Evolutionary conservation across 495 filamentous ascomycete genomes (phyloP).

Genomic region (Polyplosphaeria fusca): DNA sequence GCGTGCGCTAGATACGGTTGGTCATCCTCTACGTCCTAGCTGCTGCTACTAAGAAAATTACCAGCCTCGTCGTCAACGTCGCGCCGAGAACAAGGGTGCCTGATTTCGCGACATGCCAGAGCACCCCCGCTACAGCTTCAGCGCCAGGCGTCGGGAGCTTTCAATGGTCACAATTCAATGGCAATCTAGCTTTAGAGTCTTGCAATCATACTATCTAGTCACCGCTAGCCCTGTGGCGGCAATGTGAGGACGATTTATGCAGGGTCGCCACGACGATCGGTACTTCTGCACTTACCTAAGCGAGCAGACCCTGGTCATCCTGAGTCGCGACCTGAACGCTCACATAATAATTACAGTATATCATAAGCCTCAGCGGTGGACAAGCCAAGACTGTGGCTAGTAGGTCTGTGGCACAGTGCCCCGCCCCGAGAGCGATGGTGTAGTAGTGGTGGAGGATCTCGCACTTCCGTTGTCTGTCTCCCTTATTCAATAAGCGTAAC

Average conservation of each 20-base stretch:
- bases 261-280: slow-evolving; percentile 8
- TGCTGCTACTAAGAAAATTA: slow-evolving; percentile 3
- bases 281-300: slow-evolving; percentile 1
- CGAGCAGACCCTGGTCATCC: slow-evolving; percentile 3
- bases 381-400: slow-evolving; percentile 3
- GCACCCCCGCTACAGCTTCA: slow-evolving; percentile 4
- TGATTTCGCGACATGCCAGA: slow-evolving; percentile 3
- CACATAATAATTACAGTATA: slow-evolving; percentile 8
- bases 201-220: slow-evolving; percentile 8
- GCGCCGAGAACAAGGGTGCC: slow-evolving; percentile 9
- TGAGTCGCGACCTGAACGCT: slow-evolving; percentile 5
- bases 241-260: slow-evolving; percentile 6
- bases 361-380: neutral
- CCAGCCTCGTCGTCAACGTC: slow-evolving; percentile 6
- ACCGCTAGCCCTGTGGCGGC: slow-evolving; percentile 8
- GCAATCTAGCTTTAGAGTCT: slow-evolving; percentile 6
- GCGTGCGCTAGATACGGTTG: slow-evolving; percentile 1
- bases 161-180: slow-evolving; percentile 4
- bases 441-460: neutral
- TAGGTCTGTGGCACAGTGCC: slow-evolving; percentile 4
- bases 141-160: slow-evolving; percentile 6
- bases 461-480: slow-evolving; percentile 4
- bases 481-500: slow-evolving; percentile 1
- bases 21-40: slow-evolving; percentile 8
- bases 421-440: neutral